Conservation (phyloP, 1,139 yeast genomes). For the Debaryomyces coudertii region DNA sequence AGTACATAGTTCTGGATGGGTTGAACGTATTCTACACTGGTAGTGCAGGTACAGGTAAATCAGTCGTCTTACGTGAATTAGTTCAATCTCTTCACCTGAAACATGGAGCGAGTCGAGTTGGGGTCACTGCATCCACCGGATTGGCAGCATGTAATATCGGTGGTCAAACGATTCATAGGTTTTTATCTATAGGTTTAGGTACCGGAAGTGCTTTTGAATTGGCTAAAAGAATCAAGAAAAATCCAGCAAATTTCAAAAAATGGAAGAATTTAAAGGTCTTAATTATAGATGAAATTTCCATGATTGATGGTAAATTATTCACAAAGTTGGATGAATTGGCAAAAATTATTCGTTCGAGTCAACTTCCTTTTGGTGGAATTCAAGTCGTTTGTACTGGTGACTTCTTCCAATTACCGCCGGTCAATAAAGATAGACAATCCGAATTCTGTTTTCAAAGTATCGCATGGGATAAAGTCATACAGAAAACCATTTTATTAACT, state of each 20-base stretch:
- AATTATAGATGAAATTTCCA: slow-evolving; percentile 80
- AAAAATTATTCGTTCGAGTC: slow-evolving; percentile 46
- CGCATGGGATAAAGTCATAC: slow-evolving; percentile 58
- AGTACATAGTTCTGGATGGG: slow-evolving; percentile 60
- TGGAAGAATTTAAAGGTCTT: slow-evolving; percentile 69
- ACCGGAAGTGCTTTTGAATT: slow-evolving; percentile 48
- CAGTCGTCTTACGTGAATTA: slow-evolving; percentile 66
- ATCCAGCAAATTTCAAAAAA: slow-evolving; percentile 44
- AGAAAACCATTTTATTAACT: slow-evolving; percentile 59
- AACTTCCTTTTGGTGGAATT: slow-evolving; percentile 75
- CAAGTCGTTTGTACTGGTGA: slow-evolving; percentile 82
- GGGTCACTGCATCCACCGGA: slow-evolving; percentile 91
- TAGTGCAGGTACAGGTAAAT: slow-evolving; percentile 86
- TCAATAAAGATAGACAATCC: slow-evolving; percentile 44
- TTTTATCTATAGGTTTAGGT: slow-evolving; percentile 80
- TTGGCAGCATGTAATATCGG: slow-evolving; percentile 88
- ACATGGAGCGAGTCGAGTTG: slow-evolving; percentile 55
- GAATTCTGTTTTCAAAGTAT: slow-evolving; percentile 61
- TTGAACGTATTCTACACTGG: slow-evolving; percentile 73
- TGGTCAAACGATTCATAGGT: slow-evolving; percentile 79
- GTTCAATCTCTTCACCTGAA: slow-evolving; percentile 46
- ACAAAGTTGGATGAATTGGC: slow-evolving; percentile 69
- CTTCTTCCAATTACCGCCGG: slow-evolving; percentile 87
- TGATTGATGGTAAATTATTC: slow-evolving; percentile 72
- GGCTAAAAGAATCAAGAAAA: slow-evolving; percentile 49